Conservation (phyloP, 768 basidiomycete species). For the Serendipita sp. region DNA sequence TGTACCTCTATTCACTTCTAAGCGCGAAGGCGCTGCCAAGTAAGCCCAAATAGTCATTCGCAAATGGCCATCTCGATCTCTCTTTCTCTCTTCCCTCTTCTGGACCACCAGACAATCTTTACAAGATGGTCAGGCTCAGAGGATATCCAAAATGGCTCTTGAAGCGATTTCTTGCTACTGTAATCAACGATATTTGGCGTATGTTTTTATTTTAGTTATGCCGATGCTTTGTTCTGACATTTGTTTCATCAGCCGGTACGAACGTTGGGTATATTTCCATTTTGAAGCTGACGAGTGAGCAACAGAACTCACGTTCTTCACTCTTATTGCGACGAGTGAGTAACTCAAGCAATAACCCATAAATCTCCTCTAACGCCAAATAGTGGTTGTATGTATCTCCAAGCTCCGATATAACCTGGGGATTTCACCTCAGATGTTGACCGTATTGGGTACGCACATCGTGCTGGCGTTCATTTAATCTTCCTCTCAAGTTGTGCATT, state of each 20-base stretch:
- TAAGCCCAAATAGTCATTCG: too few relatives aligned
- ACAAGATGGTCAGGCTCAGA: too few relatives aligned
- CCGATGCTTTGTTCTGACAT: not conserved
- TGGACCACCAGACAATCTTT: too few relatives aligned
- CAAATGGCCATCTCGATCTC: too few relatives aligned
- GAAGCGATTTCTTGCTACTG: slow-evolving; percentile 38
- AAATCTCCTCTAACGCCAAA: not conserved
- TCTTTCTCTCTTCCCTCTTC: too few relatives aligned
- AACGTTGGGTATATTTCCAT: not conserved
- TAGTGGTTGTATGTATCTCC: slow-evolving; percentile 24
- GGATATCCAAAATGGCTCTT: slow-evolving; percentile 23
- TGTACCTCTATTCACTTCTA: too few relatives aligned
- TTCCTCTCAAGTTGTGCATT: slow-evolving; percentile 6
- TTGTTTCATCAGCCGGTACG: not conserved
- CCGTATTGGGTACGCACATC: slow-evolving; percentile 51
- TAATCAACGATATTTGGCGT: slow-evolving; percentile 26
- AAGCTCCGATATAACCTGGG: slow-evolving; percentile 29
- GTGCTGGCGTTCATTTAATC: slow-evolving; percentile 26
- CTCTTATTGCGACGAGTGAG: slow-evolving; percentile 38
- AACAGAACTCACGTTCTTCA: slow-evolving; percentile 35
- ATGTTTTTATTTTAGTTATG: not conserved
- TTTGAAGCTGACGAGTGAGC: slow-evolving; percentile 8
- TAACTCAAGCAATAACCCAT: slow-evolving; percentile 8
- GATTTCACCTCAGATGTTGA: slow-evolving; percentile 39
- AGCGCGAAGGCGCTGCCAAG: too few relatives aligned